Evolutionary conservation across 345 rosid genomes (phyloP).

Genomic region (Cardamine occulta): DNA sequence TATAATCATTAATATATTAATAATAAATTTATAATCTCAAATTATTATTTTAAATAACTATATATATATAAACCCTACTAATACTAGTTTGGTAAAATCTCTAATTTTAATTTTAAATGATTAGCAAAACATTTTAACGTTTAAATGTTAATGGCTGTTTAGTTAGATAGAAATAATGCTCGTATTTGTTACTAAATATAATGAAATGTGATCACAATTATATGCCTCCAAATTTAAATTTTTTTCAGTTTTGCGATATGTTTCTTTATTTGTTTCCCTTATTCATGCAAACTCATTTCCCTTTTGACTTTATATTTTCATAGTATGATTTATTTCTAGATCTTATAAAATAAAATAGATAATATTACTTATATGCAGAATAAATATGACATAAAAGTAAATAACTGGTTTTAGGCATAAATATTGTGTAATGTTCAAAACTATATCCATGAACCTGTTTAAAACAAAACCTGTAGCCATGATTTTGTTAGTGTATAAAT

Average conservation of each 20-base stretch:
- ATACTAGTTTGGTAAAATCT: too few relatives aligned
- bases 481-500: conserved; percentile 20
- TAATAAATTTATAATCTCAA: too few relatives aligned
- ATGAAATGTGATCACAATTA: background rate
- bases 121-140: background rate
- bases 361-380: background rate
- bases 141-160: background rate
- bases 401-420: background rate
- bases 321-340: background rate
- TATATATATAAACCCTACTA: too few relatives aligned
- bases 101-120: too few relatives aligned
- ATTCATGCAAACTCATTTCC: background rate
- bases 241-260: background rate
- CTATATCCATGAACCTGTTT: background rate
- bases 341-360: background rate
- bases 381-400: background rate
- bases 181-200: background rate
- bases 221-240: background rate
- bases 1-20: too few relatives aligned
- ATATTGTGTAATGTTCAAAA: background rate
- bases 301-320: background rate
- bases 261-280: background rate
- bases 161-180: background rate
- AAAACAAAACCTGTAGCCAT: background rate
- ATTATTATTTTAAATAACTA: too few relatives aligned